Evolutionary conservation across 1,139 yeast species (phyloP).

Genomic region (Entelexis sorbosivorans): DNA sequence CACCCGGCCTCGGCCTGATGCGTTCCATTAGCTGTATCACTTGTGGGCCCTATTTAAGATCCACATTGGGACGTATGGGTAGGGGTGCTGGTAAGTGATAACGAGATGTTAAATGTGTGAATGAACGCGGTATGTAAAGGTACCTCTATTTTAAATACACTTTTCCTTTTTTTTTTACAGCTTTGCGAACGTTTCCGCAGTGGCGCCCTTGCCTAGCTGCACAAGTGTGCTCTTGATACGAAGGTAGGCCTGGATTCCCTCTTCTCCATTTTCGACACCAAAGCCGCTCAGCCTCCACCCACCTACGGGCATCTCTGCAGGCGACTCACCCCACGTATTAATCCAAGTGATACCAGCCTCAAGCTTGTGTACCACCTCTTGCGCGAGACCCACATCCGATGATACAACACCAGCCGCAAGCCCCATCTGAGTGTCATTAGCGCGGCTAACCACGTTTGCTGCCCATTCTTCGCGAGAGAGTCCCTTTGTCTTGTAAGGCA

Average conservation of each 20-base stretch:
- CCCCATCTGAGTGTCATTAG: slow-evolving; percentile 16
- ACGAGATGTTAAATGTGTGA: no score
- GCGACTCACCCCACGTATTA: slow-evolving; percentile 20
- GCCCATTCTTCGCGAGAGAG: slow-evolving; percentile 7
- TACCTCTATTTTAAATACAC: no score
- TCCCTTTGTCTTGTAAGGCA: slow-evolving; percentile 11
- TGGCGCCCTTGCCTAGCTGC: slow-evolving; percentile 16
- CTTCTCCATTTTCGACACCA: slow-evolving; percentile 18
- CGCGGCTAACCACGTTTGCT: slow-evolving; percentile 6
- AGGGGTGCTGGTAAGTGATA: no score
- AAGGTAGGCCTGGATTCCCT: slow-evolving; percentile 15
- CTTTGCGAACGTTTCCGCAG: slow-evolving; percentile 10
- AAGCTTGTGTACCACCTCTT: slow-evolving; percentile 10
- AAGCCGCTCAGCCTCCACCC: slow-evolving; percentile 18
- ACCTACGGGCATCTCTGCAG: slow-evolving; percentile 19
- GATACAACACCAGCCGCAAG: slow-evolving; percentile 19
- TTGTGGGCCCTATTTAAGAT: no score
- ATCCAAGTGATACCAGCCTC: slow-evolving; percentile 20
- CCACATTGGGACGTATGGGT: no score
- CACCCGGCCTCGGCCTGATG: no score
- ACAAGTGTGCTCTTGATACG: slow-evolving; percentile 15
- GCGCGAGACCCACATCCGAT: slow-evolving; percentile 13
- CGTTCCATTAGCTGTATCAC: no score
- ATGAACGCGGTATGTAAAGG: no score
- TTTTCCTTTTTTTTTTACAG: slow-evolving; percentile 24